Evolutionary conservation across 257 asterid species (phyloP).

Genomic region (Handroanthus guayacan): DNA sequence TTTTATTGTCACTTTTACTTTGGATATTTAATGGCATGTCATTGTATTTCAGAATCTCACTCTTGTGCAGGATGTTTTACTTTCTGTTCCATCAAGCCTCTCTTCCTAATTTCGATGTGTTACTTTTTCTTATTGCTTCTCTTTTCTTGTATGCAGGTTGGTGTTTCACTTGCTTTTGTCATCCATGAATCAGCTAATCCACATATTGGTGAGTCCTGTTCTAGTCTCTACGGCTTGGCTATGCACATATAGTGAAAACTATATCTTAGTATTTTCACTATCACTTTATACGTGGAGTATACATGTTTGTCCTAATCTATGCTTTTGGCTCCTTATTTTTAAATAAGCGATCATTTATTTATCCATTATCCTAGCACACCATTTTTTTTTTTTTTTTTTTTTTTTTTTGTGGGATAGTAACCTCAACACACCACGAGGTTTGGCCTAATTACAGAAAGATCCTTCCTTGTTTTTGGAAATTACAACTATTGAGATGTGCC

Average conservation of each 20-base stretch:
- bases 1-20: not conserved
- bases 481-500: too few relatives aligned
- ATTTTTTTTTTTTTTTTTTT: not conserved
- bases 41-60: slow-evolving; percentile 4
- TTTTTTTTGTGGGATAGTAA: too few relatives aligned
- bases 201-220: slow-evolving; percentile 76
- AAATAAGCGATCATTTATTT: not conserved
- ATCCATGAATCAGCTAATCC: slow-evolving; percentile 99
- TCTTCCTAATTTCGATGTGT: slow-evolving; percentile 22
- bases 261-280: not conserved
- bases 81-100: slow-evolving; percentile 28
- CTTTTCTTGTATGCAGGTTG: slow-evolving; percentile 66
- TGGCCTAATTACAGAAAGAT: too few relatives aligned
- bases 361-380: not conserved
- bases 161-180: slow-evolving; percentile 98
- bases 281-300: slow-evolving; percentile 23
- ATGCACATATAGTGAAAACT: slow-evolving; percentile 5
- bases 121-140: slow-evolving; percentile 33
- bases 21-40: slow-evolving; percentile 19
- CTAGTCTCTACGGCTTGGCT: not conserved
- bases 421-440: too few relatives aligned
- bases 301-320: not conserved
- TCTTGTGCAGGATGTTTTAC: slow-evolving; percentile 13
- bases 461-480: too few relatives aligned
- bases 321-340: slow-evolving; percentile 15